Evolutionary conservation across 768 basidiomycete species (phyloP).

Genomic region (Auricularia cornea): DNA sequence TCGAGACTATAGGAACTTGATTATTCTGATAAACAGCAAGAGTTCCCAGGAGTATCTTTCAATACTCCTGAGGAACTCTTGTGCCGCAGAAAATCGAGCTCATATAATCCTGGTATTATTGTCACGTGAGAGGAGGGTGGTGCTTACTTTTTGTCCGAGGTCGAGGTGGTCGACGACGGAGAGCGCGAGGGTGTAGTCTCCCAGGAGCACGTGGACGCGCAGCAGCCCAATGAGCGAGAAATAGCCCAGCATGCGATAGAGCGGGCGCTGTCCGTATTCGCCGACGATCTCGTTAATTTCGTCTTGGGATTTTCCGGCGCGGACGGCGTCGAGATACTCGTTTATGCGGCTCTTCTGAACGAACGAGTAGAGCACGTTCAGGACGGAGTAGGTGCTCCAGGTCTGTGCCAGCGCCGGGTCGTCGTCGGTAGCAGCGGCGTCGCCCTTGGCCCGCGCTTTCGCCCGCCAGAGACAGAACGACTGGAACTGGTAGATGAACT

Average conservation of each 20-base stretch:
- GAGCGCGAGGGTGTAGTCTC: conserved; percentile 90
- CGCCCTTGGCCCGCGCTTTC: conserved; percentile 29
- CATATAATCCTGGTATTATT: background rate
- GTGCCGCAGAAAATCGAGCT: no score
- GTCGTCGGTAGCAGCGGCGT: background rate
- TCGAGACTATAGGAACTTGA: no score
- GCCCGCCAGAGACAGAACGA: conserved; percentile 90
- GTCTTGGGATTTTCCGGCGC: conserved; percentile 70
- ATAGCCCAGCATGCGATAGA: conserved; percentile 94
- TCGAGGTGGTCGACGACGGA: conserved; percentile 94
- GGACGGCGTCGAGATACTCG: conserved; percentile 79
- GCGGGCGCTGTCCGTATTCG: conserved; percentile 81
- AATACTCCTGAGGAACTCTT: no score
- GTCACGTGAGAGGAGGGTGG: background rate
- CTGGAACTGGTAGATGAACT: conserved; percentile 98
- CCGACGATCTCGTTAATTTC: conserved; percentile 81
- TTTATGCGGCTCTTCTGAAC: conserved; percentile 96
- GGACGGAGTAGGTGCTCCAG: conserved; percentile 96
- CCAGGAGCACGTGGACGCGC: conserved; percentile 90
- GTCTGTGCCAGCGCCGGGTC: conserved; percentile 38
- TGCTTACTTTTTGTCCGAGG: conserved; percentile 72
- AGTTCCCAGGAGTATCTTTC: no score
- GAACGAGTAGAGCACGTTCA: conserved; percentile 96
- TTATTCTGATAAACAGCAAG: no score
- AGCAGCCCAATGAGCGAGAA: conserved; percentile 94